A percentile compares a stretch with the other conserved stretches of the same genome.
These are phyloP conservation scores for Euphrasia arctica DNA, from an alignment of 305 asterid genomes.

Conservation along the genomic window DNA sequence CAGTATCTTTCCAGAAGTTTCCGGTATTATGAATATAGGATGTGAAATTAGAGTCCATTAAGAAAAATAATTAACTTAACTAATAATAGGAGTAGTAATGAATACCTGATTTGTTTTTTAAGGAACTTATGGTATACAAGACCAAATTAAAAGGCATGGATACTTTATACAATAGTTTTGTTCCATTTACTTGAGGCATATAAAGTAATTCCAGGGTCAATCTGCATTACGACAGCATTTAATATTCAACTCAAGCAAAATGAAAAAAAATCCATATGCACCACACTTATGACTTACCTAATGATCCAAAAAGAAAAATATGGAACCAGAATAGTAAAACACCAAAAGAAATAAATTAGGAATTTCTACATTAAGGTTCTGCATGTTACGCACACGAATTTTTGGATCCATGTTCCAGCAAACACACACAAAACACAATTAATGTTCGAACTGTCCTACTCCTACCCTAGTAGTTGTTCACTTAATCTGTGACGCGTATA, in stretches of 20 bases:
- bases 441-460: neutral
- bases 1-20: too few relatives aligned
- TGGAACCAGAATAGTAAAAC: neutral
- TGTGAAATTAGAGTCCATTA: neutral
- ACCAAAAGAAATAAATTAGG: neutral
- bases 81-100: neutral
- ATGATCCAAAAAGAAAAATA: neutral
- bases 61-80: neutral
- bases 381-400: constrained; percentile 3
- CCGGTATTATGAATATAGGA: too few relatives aligned
- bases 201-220: neutral
- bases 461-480: neutral
- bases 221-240: constrained; percentile 1
- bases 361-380: constrained; percentile 6
- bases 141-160: neutral
- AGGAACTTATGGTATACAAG: neutral
- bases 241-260: constrained; percentile 10
- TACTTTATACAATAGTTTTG: neutral
- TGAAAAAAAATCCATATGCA: neutral
- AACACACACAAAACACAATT: neutral
- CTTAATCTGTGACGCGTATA: constrained; percentile 5
- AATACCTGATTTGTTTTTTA: neutral
- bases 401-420: neutral
- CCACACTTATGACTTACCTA: neutral
- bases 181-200: neutral